Evolutionary conservation across 83 land plant species (phyloP), one percentile per base, ranked within the genome.

Genomic region (Larix sibirica): DNA sequence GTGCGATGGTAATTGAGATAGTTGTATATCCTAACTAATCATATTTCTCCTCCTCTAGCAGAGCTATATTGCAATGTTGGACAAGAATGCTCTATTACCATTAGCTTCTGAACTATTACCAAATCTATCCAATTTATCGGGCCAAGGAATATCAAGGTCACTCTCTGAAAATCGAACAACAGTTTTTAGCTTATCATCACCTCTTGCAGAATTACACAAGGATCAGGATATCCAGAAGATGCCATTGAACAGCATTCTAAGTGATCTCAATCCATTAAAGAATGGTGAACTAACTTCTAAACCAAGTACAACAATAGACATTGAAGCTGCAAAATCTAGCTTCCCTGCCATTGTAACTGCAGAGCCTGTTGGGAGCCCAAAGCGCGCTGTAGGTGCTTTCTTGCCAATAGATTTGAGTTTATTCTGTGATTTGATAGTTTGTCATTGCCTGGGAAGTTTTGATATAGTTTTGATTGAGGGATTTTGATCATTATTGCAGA

Each of bases 181-280:
- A n/a, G 50, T 71, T 71, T 71, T 71, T 71, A 71, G 76, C 42
- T 18, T 71, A 5, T 71, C 54, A 36, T 71, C 76, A 71, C 76
- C 76, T 40, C 50, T 71, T 40, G 24, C 76, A 14, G 24, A 71
- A n/a, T 20, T 71, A 47, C n/a, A 71, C 76, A 71, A 71, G 10
- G 23, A 71, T 71, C 76, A 8, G 12, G 40, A 4, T n/a, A 71
- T n/a, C 6, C 24, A 71, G n/a, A 71, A 71, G 23, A n/a, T 17
- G 42, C 23, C 18, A 44, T 21, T 40, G 76, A 71, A 71, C 54
- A 6, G 8, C 47, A 40, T 40, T 71, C 54, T 21, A 4, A 71
- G 2, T 20, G 24, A 71, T 40, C 24, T 38, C 20, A 40, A 40
- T 71, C 1, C n/a, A 3, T 4, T 71, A 40, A 42, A 71, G 10